Evolutionary conservation across 192 early-diverging fungal species (phyloP), one percentile per base, ranked within the genome.

Genomic region (Geranomyces variabilis): DNA sequence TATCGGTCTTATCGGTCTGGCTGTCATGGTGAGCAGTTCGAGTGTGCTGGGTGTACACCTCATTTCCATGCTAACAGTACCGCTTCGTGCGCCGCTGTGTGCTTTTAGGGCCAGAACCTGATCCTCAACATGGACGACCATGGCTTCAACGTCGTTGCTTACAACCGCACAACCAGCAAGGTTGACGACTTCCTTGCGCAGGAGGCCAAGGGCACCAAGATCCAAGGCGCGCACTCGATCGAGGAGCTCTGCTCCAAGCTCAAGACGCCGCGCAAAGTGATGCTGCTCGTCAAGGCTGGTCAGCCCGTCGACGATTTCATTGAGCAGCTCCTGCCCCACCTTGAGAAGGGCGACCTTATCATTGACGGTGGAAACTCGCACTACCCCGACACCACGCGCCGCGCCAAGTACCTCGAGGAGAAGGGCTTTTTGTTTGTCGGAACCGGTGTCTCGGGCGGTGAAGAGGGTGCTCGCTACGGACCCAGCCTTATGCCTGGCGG

Each of bases 301-400:
- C 60, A 69, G 28, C 90, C 96, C 64, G 95, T 99, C 61, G 96
- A 99, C 80, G 88, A 90, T 81, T 99, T 99, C 70, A 99, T 99
- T 67, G 91, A 87, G 30, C 91, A 92, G 75, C 79, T 96, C 69
- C 75, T 96, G 30, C 94, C 94, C 48, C 86, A 89, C 82, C 87
- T 99, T 62, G 93, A 96, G 79, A 63, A 86, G 73, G 84, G 82
- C 9, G 96, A 99, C 79, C 95, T 99, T 75, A 92, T 99, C 75
- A 97, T 99, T 75, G 96, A 99, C 78, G 96, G 96, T 75, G 96
- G 96, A 68, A 99, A 99, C 90, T 96, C 94, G 56, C 95, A 99
- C 90, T 99, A 91, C 87, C 94, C 94, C 61, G 96, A 99, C 78
- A 90, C 92, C 67, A 91, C 95, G 73, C 92, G 95, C 61, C 90